Evolutionary conservation across 225 moss, liverwort and hornwort species (phyloP), one percentile per base, ranked within the genome.

Genomic region (Pseudisothecium myosuroides): DNA sequence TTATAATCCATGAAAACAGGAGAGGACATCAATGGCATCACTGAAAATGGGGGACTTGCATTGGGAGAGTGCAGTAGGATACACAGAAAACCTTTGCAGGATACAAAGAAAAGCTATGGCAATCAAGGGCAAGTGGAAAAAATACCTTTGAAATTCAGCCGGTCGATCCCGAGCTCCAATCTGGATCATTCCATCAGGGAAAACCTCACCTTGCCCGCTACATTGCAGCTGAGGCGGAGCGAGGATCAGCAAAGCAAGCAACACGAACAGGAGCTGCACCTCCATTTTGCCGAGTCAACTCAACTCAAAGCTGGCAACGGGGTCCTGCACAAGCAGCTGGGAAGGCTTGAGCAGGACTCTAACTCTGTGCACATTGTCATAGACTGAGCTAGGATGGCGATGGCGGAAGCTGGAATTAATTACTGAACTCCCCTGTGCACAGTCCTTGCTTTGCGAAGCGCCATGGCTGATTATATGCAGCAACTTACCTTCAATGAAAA

Each of bases 141-240:
- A 45, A n/a, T 27, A 93, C 92, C 91, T 91, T 26, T 55, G 84
- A 23, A 71, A 75, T 64, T 63, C 47, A 56, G 13, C 63, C 39
- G 76, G 61, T 68, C 23, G 85, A 77, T 76, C 66, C 26, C 55
- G 87, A 76, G 45, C 82, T 91, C 31, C 89, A 61, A 91, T 82
- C 43, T 88, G 37, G 72, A 89, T 89, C 91, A 91, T 89, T 82
- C 91, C 91, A 23, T 91, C 81, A 9, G 85, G 3, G 9, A 76
- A 69, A 68, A 84, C 81, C 41, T 91, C 89, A 71, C 74, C 75
- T 36, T 59, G 81, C 54, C 54, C 59, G 55, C 52, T 62, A 60
- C 56, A 88, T 72, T 73, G 82, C 82, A 92, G 79, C 60, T 88
- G 89, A 49, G n/a, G 79, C 82, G 62, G 78, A 82, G 67, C 82